Percentiles rank a stretch among this genome's conserved stretches.
Conservation (phyloP, 768 basidiomycete species). For the Boletus patriciae region DNA sequence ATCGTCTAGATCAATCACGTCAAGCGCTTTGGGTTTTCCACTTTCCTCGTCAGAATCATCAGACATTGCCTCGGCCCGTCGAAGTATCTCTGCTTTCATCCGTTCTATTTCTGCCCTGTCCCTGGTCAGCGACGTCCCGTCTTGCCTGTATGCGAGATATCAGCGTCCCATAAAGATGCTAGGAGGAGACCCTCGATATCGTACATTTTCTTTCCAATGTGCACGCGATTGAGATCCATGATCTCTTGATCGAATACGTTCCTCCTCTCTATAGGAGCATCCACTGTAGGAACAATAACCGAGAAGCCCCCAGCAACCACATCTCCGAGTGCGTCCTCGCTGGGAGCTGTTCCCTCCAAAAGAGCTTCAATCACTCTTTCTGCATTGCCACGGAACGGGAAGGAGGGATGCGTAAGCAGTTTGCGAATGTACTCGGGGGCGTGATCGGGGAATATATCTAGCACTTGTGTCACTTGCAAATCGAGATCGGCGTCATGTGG, state of each 20-base stretch:
- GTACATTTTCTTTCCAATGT: slow-evolving; percentile 66
- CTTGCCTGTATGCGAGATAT: slow-evolving; percentile 38
- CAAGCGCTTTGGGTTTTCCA: slow-evolving; percentile 20
- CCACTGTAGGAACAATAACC: background rate
- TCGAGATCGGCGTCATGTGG: slow-evolving; percentile 48
- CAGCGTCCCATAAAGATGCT: slow-evolving; percentile 1
- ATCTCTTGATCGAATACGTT: slow-evolving; percentile 77
- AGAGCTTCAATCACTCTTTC: slow-evolving; percentile 69
- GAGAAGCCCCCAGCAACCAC: background rate
- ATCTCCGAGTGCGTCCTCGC: slow-evolving; percentile 30
- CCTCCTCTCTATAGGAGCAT: slow-evolving; percentile 44
- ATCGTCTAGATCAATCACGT: slow-evolving; percentile 49
- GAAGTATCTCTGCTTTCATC: slow-evolving; percentile 83
- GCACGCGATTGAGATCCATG: slow-evolving; percentile 61
- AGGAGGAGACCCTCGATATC: slow-evolving; percentile 16
- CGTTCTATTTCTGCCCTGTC: slow-evolving; percentile 64
- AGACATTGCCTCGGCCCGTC: slow-evolving; percentile 66
- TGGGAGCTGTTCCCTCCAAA: slow-evolving; percentile 70
- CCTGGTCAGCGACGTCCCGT: slow-evolving; percentile 44
- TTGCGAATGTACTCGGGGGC: slow-evolving; percentile 55
- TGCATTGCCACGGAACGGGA: slow-evolving; percentile 50
- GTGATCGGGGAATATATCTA: slow-evolving; percentile 73
- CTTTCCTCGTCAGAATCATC: slow-evolving; percentile 65
- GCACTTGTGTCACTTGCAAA: slow-evolving; percentile 61
- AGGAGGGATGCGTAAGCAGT: slow-evolving; percentile 50